A percentile compares a stretch with the other conserved stretches of the same genome.
These are phyloP conservation scores for Cercis canadensis DNA, from an alignment of 306 rosid species.

Conservation along the genomic window DNA sequence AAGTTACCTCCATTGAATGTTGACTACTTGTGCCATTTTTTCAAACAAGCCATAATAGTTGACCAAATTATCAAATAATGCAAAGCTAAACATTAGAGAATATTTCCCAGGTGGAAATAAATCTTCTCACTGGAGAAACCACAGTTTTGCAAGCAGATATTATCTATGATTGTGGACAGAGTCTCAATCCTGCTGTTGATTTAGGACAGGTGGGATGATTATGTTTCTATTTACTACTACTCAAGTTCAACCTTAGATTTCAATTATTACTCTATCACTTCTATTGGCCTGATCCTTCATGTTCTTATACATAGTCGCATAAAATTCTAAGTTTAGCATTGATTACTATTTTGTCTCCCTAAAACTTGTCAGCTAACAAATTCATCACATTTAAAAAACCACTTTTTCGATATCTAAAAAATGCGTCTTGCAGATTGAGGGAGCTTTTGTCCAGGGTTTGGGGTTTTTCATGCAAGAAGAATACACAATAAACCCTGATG, in stretches of 20 bases:
- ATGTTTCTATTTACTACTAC: not conserved
- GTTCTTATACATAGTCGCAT: not conserved
- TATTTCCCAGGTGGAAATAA: conserved; percentile 79
- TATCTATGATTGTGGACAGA: conserved; percentile 91
- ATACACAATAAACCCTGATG: conserved; percentile 61
- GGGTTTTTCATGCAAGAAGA: conserved; percentile 95
- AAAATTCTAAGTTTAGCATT: not conserved
- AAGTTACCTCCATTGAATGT: conserved; percentile 17
- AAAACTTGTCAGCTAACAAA: not conserved
- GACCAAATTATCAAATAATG: conserved; percentile 10
- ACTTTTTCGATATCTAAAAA: conserved; percentile 6
- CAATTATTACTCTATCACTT: not conserved
- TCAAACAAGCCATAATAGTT: conserved; percentile 7
- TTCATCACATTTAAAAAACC: conserved; percentile 9
- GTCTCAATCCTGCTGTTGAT: conserved; percentile 98
- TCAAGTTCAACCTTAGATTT: conserved; percentile 5
- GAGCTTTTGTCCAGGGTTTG: conserved; percentile 91
- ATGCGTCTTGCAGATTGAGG: conserved; percentile 80
- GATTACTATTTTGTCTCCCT: not conserved
- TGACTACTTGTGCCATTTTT: conserved; percentile 20
- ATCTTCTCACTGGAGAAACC: conserved; percentile 86
- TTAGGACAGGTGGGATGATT: conserved; percentile 79
- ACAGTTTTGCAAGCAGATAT: conserved; percentile 75
- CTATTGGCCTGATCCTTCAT: not conserved
- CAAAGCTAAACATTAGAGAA: conserved; percentile 13